Evolutionary conservation across 768 basidiomycete genomes (phyloP), one percentile per base, ranked within the genome.

Genomic region (Xerocomellus intermedius): DNA sequence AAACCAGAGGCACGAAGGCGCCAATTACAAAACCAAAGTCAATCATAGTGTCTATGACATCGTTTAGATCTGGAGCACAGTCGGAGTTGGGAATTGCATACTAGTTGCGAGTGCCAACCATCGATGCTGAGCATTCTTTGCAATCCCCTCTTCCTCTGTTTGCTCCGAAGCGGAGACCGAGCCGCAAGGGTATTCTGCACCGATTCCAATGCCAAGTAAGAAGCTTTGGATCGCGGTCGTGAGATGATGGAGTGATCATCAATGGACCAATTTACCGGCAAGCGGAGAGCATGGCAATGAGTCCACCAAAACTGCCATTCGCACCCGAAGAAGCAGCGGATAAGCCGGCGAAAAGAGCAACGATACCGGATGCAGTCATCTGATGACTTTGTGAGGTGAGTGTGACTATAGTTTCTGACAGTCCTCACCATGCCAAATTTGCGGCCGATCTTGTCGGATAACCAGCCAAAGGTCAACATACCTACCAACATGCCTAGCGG

Each of bases 101-200:
- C 94, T 97, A 8, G 94, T 96, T 14, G 94, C 91, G 28, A 92
- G 79, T 6, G 88, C 85, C 65, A 97, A 87, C 83, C 93, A 91
- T 49, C 86, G 75, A 69, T 95, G 88, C 64, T 93, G 94, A 5
- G 88, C 80, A 50, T 84, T 84, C 73, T 90, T 92, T 60, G 71
- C 77, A 62, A 96, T 87, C 9, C 82, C 83, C 9, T 82, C 77
- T 68, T 91, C 89, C 69, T 97, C 95, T 3, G 92, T 89, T 64
- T 93, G 90, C 65, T 97, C 95, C 2, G 91, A 87, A 8, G 87
- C 88, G 5, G 92, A 89, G 16, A 94, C 91, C 0, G 87, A 89
- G 24, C 94, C 94, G 58, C 91, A 91, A 8, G 94, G 94, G 60
- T 95, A 95, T 69, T 91, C 90, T 5, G 89, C 90, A 5, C 92